These are phyloP conservation scores for Chernovozyma sophiae-reginae DNA, from an alignment of 1,139 yeast genomes.

Conservation along the genomic window DNA sequence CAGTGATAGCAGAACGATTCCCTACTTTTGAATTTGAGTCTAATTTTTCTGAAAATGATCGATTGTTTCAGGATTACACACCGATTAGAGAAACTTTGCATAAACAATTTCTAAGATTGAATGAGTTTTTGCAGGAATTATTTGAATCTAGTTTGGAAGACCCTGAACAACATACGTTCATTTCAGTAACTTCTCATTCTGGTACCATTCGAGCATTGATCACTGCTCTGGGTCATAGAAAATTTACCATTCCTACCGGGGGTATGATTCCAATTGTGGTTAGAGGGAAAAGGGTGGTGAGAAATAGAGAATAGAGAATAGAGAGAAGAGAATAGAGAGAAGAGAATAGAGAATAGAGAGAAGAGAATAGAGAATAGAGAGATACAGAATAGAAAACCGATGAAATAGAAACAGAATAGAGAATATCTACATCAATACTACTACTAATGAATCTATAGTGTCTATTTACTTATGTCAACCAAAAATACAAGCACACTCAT, in stretches of 20 bases:
- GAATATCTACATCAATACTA: no score
- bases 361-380: no score
- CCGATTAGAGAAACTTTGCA: slow-evolving; percentile 33
- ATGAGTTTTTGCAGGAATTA: slow-evolving; percentile 46
- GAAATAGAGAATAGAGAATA: no score
- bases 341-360: no score
- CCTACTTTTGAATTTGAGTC: slow-evolving; percentile 39
- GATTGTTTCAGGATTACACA: slow-evolving; percentile 35
- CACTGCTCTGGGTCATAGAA: slow-evolving; percentile 54
- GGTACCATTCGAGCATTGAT: slow-evolving; percentile 59
- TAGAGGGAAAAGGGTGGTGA: slow-evolving; percentile 24
- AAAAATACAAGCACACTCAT: no score
- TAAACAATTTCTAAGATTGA: slow-evolving; percentile 50
- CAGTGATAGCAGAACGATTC: slow-evolving; percentile 19
- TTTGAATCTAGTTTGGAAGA: slow-evolving; percentile 23
- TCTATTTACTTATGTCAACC: no score
- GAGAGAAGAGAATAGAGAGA: no score
- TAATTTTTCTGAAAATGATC: slow-evolving; percentile 48
- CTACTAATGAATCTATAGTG: no score
- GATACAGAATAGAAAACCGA: no score
- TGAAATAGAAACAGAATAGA: no score
- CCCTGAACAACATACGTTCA: slow-evolving; percentile 20
- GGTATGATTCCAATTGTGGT: slow-evolving; percentile 65
- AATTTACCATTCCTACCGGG: slow-evolving; percentile 57
- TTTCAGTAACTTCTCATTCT: slow-evolving; percentile 60